Conservation (phyloP, 768 basidiomycete genomes). For the Trametes gibbosa region DNA sequence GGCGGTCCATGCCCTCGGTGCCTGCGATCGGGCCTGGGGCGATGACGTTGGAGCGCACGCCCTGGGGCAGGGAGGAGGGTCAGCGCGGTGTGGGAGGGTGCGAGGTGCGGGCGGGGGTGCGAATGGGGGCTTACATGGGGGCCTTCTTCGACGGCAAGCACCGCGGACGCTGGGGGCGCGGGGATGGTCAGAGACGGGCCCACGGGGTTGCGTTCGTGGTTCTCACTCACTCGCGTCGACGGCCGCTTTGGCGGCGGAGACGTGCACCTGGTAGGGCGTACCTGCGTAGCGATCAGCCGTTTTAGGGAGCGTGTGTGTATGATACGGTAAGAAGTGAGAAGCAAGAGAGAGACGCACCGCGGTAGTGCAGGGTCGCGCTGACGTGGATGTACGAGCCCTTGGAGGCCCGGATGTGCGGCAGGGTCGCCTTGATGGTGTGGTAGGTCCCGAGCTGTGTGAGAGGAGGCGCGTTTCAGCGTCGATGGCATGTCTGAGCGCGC, state of each 20-base stretch:
- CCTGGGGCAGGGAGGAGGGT: constrained; percentile 31
- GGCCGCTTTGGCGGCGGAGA: constrained; percentile 92
- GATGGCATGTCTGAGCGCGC: background rate
- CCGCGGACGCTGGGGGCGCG: constrained; percentile 60
- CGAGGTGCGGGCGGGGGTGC: background rate
- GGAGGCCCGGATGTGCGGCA: constrained; percentile 65
- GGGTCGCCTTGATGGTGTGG: constrained; percentile 92
- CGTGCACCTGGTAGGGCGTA: constrained; percentile 86
- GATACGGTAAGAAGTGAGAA: too few species aligned
- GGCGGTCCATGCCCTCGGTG: constrained; percentile 74
- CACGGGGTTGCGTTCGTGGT: too few species aligned
- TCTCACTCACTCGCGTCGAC: constrained; percentile 64
- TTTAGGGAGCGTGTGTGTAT: background rate
- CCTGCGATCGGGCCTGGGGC: constrained; percentile 78
- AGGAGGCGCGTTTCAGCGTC: background rate
- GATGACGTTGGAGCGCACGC: constrained; percentile 88
- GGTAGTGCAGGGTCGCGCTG: constrained; percentile 85
- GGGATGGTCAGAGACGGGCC: background rate
- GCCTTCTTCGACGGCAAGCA: constrained; percentile 91
- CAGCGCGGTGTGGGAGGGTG: background rate
- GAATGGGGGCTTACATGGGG: constrained; percentile 48
- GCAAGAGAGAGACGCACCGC: constrained; percentile 59
- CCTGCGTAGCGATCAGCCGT: constrained; percentile 37
- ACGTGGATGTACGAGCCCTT: constrained; percentile 87
- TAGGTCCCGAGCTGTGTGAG: constrained; percentile 76